These are phyloP conservation scores for Aspergillus steynii DNA, from an alignment of 495 filamentous ascomycete species.

Conservation along the genomic window DNA sequence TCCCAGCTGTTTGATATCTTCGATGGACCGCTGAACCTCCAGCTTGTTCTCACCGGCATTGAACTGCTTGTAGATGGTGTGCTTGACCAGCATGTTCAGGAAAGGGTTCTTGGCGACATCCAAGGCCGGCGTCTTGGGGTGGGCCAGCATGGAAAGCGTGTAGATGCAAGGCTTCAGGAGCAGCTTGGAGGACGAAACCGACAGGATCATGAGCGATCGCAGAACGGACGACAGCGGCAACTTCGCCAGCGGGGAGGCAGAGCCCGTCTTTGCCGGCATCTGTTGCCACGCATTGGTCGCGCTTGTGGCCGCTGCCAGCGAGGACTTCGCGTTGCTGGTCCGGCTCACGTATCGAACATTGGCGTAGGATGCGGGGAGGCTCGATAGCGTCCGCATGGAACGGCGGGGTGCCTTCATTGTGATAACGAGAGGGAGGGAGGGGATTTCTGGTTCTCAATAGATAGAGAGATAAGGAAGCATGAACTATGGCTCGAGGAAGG, in stretches of 20 bases:
- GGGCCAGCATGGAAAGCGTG: slow-evolving; percentile 67
- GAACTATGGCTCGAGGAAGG: slow-evolving; percentile 1
- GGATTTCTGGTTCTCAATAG: slow-evolving; percentile 31
- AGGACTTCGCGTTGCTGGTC: slow-evolving; percentile 41
- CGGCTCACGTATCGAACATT: slow-evolving; percentile 37
- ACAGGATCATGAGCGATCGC: slow-evolving; percentile 75
- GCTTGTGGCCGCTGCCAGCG: slow-evolving; percentile 25
- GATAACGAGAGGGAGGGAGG: slow-evolving; percentile 17
- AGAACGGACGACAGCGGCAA: slow-evolving; percentile 74
- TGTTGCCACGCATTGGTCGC: slow-evolving; percentile 25
- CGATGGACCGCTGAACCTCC: slow-evolving; percentile 46
- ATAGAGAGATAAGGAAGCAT: slow-evolving; percentile 1
- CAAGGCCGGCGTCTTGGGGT: slow-evolving; percentile 57
- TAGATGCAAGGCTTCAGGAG: slow-evolving; percentile 71
- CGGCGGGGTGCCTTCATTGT: slow-evolving; percentile 37
- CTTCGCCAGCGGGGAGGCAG: slow-evolving; percentile 59
- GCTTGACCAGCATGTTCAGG: slow-evolving; percentile 45
- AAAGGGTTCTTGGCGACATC: slow-evolving; percentile 49
- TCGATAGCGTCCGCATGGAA: slow-evolving; percentile 30
- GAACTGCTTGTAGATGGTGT: slow-evolving; percentile 53
- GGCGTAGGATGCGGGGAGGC: slow-evolving; percentile 17
- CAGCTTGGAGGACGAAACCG: slow-evolving; percentile 74
- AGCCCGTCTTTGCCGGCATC: slow-evolving; percentile 13
- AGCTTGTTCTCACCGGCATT: slow-evolving; percentile 50
- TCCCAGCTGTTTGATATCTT: slow-evolving; percentile 44